Base-by-base conservation (phyloP, 2,329 filamentous ascomycete genomes). In the Coccinonectria pachysandricola region DNA sequence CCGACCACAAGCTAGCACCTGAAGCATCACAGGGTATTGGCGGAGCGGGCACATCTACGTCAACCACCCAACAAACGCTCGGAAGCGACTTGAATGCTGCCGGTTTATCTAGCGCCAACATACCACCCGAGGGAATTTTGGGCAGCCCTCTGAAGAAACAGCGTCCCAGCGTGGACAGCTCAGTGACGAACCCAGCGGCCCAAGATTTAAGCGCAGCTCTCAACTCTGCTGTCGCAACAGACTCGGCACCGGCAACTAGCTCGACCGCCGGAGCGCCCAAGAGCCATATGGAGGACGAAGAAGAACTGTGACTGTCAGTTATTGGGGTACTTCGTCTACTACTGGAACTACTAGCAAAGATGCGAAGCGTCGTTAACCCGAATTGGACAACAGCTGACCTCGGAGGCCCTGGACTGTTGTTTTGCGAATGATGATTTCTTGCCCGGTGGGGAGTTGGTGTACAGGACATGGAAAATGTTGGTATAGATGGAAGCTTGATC, bases 131-230 rank as follows among this genome's bases (percentile, higher is more conserved):
- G 32, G 30, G 62, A 58, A 32, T 55, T 54, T 52, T 84, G 12
- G 79, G 75, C 24, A 84, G 78, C 39, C 81, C 81, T 2, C 65
- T 83, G 43, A 86, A 86, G 64, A 84, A 78, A 48, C 77, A 82
- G 31, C 66, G 81, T 18, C 70, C 77, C 2, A 81, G 75, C 42
- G 39, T 56, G 19, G 54, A 57, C 24, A 45, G 49, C 10, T 35
- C 38, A 8, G 39, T 37, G 19, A 52, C 42, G 25, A 41, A 40
- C 23, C 36, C 45, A 12, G 30, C 45, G 12, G 44, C 49, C 7
- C 53, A 54, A 29, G 54, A 43, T 21, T 39, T 59, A 22, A 59
- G 49, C 19, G 48, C 53, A 12, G 53, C 55, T 17, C 29, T 57
- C 18, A 51, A 49, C 15, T 40, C 52, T 5, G 43, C 41, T 12